Percentiles rank a stretch among this genome's conserved stretches.
Evolutionary conservation across 257 asterid genomes (phyloP).

Genomic region (Penstemon davidsonii): DNA sequence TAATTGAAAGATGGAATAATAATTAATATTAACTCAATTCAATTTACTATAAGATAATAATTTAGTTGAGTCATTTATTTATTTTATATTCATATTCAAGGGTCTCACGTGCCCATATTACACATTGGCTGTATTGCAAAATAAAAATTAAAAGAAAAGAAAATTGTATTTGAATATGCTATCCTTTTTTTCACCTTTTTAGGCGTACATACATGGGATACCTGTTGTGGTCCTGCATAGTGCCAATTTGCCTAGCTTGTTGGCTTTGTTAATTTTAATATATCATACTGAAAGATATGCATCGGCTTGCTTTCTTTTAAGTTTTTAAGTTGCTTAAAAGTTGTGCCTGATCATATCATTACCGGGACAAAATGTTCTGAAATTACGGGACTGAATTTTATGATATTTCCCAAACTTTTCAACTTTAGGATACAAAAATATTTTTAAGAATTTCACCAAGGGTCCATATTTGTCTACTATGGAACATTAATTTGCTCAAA

Average conservation of each 20-base stretch:
- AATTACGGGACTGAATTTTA: constrained; percentile 48
- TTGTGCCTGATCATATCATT: constrained; percentile 35
- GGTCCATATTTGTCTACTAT: not conserved
- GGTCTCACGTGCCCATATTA: constrained; percentile 6
- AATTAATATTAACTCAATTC: no score
- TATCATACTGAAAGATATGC: constrained; percentile 15
- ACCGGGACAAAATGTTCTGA: constrained; percentile 41
- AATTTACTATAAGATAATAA: no score
- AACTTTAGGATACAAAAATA: not conserved
- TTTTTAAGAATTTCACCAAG: not conserved
- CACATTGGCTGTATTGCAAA: not conserved
- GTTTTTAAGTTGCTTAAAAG: constrained; percentile 37
- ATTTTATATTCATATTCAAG: no score
- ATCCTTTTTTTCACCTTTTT: not conserved
- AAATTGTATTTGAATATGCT: not conserved
- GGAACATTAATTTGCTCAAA: not conserved
- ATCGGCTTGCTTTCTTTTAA: constrained; percentile 16
- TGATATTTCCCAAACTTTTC: constrained; percentile 23
- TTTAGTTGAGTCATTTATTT: no score
- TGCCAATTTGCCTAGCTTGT: not conserved
- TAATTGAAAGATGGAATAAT: no score
- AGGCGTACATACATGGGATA: not conserved
- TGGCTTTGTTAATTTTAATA: not conserved
- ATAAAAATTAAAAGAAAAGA: not conserved
- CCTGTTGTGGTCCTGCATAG: constrained; percentile 16